Evolutionary conservation across 129 eudicot species (phyloP).

Genomic region (Saposhnikovia divaricata): DNA sequence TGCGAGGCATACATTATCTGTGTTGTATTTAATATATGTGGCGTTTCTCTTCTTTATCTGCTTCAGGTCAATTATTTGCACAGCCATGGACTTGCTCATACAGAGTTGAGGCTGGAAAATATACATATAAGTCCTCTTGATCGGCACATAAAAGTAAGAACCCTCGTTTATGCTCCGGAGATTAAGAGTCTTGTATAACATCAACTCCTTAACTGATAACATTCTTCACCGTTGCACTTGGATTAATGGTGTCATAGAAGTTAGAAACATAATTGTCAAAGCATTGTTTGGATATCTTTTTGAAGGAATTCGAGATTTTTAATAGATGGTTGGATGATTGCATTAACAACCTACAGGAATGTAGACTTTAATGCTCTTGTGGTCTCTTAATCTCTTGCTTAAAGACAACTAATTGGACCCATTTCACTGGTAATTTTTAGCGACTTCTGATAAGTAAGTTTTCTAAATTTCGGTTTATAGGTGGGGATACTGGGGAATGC

Average conservation of each 20-base stretch:
- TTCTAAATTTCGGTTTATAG: constrained; percentile 27
- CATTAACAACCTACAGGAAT: not conserved
- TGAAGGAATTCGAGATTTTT: not conserved
- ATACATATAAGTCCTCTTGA: constrained; percentile 92
- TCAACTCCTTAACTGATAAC: not conserved
- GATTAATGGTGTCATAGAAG: not conserved
- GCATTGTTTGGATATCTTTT: not conserved
- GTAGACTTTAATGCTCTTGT: not conserved
- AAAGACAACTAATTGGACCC: not conserved
- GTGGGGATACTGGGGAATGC: constrained; percentile 96
- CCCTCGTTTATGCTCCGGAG: not conserved
- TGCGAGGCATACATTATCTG: not conserved
- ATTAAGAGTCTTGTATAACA: not conserved
- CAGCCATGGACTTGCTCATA: constrained; percentile 99
- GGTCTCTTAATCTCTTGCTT: not conserved
- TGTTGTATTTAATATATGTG: constrained; percentile 1
- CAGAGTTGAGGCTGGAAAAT: constrained; percentile 91
- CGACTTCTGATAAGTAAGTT: constrained; percentile 12
- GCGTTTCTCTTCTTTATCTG: constrained; percentile 10
- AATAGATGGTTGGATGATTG: not conserved
- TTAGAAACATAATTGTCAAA: not conserved
- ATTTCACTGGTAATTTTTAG: not conserved
- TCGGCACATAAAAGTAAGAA: constrained; percentile 77
- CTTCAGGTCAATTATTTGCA: constrained; percentile 90
- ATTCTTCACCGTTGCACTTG: not conserved